A percentile compares a stretch with the other conserved stretches of the same genome.
Evolutionary conservation across 768 basidiomycete species (phyloP).

Genomic region (Leccinum rimulosum): DNA sequence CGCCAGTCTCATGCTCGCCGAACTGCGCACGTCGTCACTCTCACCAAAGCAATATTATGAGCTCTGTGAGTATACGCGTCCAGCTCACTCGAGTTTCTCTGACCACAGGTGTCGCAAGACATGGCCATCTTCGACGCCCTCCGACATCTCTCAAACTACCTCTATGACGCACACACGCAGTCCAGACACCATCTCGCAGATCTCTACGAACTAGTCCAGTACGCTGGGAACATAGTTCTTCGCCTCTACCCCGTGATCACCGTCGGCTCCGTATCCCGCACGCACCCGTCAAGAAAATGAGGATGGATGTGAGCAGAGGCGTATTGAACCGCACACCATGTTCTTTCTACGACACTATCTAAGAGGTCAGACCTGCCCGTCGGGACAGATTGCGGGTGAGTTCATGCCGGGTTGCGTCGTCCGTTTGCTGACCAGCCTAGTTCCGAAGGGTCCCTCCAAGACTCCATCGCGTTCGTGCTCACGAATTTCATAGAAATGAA

Average conservation of each 20-base stretch:
- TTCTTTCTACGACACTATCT: conserved; percentile 97
- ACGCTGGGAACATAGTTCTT: conserved; percentile 94
- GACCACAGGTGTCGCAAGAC: conserved; percentile 47
- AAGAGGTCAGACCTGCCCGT: conserved; percentile 96
- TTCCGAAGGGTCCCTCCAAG: conserved; percentile 85
- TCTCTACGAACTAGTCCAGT: conserved; percentile 99
- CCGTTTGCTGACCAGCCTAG: conserved; percentile 38
- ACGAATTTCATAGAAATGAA: conserved; percentile 99
- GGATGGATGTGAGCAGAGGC: conserved; percentile 99
- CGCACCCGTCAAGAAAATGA: conserved; percentile 97
- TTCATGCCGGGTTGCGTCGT: neutral
- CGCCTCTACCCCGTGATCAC: conserved; percentile 98
- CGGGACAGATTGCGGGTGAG: conserved; percentile 79
- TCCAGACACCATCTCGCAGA: conserved; percentile 95
- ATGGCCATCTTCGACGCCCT: conserved; percentile 99
- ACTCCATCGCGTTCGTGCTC: conserved; percentile 93
- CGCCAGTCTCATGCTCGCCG: conserved; percentile 96
- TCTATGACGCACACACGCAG: conserved; percentile 92
- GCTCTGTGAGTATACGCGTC: conserved; percentile 62
- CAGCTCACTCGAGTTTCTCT: neutral
- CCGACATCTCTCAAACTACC: conserved; percentile 91
- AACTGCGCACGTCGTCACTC: conserved; percentile 88
- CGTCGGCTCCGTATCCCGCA: conserved; percentile 96
- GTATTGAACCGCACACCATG: conserved; percentile 96
- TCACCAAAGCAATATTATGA: conserved; percentile 99